phyloP scores from a whole-genome alignment of 2,329 filamentous ascomycete genomes.

The Apiospora phragmitis region DNA sequence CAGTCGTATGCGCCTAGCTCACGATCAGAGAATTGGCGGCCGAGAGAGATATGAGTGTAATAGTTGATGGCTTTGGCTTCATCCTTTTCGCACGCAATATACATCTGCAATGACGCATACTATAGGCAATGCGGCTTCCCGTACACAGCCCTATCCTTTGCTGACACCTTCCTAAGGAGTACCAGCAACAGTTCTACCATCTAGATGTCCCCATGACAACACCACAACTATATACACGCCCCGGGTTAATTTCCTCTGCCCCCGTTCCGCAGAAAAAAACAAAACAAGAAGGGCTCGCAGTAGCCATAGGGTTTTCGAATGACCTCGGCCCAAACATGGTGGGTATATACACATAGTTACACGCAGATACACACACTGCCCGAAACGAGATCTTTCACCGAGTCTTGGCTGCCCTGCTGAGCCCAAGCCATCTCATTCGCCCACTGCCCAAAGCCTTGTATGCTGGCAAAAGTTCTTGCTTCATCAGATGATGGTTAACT shows the following conservation, averaged over 20 bases:
- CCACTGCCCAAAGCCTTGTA: neutral
- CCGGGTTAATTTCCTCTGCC: neutral
- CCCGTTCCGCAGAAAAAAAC: neutral
- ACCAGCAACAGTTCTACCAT: neutral
- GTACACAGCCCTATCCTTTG: neutral
- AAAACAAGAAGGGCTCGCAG: neutral
- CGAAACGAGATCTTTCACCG: neutral
- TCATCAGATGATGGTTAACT: neutral
- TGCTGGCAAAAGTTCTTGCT: neutral
- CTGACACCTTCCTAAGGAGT: neutral
- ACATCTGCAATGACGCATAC: neutral
- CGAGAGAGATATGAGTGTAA: neutral
- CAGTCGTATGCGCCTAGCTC: neutral
- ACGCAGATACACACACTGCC: constrained; percentile 6
- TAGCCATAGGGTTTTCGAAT: neutral
- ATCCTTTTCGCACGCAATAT: neutral
- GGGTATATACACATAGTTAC: constrained; percentile 7
- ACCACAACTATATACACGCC: neutral
- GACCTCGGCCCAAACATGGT: neutral
- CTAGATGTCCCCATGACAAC: neutral
- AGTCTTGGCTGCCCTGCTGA: neutral
- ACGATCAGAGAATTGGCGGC: neutral
- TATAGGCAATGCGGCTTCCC: neutral
- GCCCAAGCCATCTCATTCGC: neutral
- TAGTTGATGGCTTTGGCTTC: neutral